Evolutionary conservation across 192 early-diverging fungal species (phyloP).

Genomic region (Backusella tuberculispora): DNA sequence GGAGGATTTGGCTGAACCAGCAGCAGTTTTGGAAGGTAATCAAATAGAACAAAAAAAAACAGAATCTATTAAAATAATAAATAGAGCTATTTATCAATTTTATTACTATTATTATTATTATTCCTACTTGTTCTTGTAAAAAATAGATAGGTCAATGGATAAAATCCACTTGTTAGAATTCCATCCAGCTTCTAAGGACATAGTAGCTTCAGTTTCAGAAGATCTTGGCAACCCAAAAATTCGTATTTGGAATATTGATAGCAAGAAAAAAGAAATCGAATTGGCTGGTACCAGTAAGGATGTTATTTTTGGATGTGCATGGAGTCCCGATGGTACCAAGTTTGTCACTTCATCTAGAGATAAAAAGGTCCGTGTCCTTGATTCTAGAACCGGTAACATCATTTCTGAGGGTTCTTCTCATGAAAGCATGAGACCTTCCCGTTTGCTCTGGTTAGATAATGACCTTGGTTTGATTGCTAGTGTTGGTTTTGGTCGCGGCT

Average conservation of each 20-base stretch:
- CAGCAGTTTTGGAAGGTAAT: constrained; percentile 29
- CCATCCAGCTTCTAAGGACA: constrained; percentile 60
- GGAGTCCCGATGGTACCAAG: constrained; percentile 66
- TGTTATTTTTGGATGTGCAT: constrained; percentile 49
- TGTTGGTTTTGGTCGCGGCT: constrained; percentile 76
- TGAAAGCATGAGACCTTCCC: constrained; percentile 66
- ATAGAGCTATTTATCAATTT: not conserved
- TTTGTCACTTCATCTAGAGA: constrained; percentile 71
- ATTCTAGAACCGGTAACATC: constrained; percentile 59
- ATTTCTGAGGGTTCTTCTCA: constrained; percentile 64
- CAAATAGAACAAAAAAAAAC: not conserved
- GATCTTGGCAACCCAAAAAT: constrained; percentile 55
- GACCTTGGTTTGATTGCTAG: constrained; percentile 55
- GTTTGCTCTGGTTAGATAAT: constrained; percentile 68
- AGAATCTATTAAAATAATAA: not conserved
- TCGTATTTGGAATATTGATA: constrained; percentile 61
- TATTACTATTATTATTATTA: not conserved
- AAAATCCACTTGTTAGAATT: constrained; percentile 57
- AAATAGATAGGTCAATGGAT: constrained; percentile 48
- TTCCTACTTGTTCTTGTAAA: not conserved
- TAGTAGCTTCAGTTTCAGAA: constrained; percentile 62
- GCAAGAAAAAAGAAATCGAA: constrained; percentile 39
- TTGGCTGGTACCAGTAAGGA: constrained; percentile 40
- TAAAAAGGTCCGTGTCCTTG: constrained; percentile 69
- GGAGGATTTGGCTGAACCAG: constrained; percentile 53